Conservation (phyloP, 2,329 filamentous ascomycete species). For the Epichloe sibirici region DNA sequence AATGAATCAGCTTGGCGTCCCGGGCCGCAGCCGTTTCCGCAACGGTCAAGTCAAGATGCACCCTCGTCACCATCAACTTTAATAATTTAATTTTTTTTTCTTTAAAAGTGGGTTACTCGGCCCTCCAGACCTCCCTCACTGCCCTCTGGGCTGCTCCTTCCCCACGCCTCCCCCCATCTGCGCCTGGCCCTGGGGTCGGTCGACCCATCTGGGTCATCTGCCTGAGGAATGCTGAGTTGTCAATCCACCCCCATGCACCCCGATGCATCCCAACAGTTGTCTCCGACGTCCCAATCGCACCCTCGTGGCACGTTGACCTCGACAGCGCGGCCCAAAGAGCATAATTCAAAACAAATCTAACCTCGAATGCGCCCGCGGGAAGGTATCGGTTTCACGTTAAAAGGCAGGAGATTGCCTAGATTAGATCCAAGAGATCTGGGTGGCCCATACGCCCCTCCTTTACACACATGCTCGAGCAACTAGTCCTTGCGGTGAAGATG, state of each 20-base stretch:
- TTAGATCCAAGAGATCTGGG: neutral
- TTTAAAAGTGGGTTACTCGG: neutral
- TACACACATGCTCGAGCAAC: neutral
- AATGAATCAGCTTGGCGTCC: neutral
- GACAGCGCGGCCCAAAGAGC: neutral
- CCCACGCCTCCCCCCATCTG: neutral
- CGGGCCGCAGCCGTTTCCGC: neutral
- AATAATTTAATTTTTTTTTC: neutral
- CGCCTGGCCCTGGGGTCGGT: constrained; percentile 3
- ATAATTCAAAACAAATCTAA: neutral
- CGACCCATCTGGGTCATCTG: constrained; percentile 22
- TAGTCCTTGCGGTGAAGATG: constrained; percentile 2
- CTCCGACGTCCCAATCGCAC: neutral
- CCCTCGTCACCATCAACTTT: neutral
- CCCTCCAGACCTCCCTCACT: neutral
- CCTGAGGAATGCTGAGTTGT: constrained; percentile 23
- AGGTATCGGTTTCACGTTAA: neutral
- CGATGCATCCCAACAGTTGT: constrained; percentile 1
- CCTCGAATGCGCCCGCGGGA: too few relatives aligned
- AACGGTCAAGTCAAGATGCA: neutral
- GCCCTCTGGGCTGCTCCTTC: neutral
- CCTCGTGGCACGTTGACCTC: neutral
- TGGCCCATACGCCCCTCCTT: neutral
- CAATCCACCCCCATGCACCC: constrained; percentile 12
- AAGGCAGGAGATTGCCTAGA: neutral